Evolutionary conservation across 352 stramenopile genomes (phyloP).

Genomic region (Globisporangium perplexum): DNA sequence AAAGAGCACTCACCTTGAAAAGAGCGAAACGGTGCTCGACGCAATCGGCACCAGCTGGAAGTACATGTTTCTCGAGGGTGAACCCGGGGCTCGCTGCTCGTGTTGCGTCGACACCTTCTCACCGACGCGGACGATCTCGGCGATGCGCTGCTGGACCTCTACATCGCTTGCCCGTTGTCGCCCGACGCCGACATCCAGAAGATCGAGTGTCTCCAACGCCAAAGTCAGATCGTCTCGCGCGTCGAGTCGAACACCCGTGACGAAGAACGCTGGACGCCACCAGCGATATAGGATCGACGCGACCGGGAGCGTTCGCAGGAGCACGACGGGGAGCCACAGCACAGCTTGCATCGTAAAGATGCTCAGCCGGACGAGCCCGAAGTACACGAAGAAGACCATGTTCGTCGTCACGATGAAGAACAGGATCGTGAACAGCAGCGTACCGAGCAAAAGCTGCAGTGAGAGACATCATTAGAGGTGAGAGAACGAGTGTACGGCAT

Average conservation of each 20-base stretch:
- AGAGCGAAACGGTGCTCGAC: conserved; percentile 1
- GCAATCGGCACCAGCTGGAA: conserved; percentile 13
- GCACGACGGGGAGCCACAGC: conserved; percentile 54
- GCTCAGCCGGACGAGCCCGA: conserved; percentile 64
- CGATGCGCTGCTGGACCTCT: conserved; percentile 7
- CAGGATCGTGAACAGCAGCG: conserved; percentile 90
- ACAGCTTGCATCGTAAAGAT: conserved; percentile 31
- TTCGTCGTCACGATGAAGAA: conserved; percentile 93
- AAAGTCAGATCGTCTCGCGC: conserved; percentile 7
- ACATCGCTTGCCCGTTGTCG: not conserved
- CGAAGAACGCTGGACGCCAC: conserved; percentile 29
- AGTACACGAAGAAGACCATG: conserved; percentile 92
- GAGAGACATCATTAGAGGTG: no score
- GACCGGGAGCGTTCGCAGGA: conserved; percentile 37
- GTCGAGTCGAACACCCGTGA: conserved; percentile 22
- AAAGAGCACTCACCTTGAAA: conserved; percentile 4
- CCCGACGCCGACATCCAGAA: conserved; percentile 7
- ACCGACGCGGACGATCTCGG: not conserved
- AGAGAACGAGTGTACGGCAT: not conserved
- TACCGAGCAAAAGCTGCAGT: conserved; percentile 87
- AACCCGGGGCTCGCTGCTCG: not conserved
- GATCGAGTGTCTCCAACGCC: conserved; percentile 4
- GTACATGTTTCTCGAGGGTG: conserved; percentile 1
- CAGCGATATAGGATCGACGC: conserved; percentile 39
- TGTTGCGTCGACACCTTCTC: no score